Percentiles rank a stretch among this genome's conserved stretches.
Evolutionary conservation across 371 early-diverging fungal genomes (phyloP).

Genomic region (Apophysomyces sp.): DNA sequence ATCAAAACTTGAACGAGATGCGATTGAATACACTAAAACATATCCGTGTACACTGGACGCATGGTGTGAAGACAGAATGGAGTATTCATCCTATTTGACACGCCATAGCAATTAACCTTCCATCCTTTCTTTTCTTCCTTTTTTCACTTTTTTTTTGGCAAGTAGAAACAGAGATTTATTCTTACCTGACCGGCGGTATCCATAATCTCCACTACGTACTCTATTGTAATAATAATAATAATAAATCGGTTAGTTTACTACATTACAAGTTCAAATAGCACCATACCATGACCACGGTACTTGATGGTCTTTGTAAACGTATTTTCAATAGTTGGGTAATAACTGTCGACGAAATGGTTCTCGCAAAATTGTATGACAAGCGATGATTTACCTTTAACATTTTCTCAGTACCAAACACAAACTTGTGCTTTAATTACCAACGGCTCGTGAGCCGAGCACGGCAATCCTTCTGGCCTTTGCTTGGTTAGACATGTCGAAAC

Average conservation of each 20-base stretch:
- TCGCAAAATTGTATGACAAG: slow-evolving; percentile 93
- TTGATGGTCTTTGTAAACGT: slow-evolving; percentile 86
- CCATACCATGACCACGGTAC: slow-evolving; percentile 67
- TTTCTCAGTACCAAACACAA: background rate
- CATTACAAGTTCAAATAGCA: background rate
- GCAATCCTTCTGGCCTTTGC: slow-evolving; percentile 66
- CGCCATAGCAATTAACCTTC: background rate
- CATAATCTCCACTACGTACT: slow-evolving; percentile 88
- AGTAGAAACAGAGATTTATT: background rate
- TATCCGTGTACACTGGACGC: slow-evolving; percentile 93
- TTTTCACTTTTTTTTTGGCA: background rate
- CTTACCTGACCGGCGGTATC: slow-evolving; percentile 97
- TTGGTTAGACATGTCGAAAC: slow-evolving; percentile 18
- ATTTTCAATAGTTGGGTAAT: slow-evolving; percentile 95
- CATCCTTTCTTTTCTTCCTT: background rate
- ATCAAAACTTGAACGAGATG: slow-evolving; percentile 84
- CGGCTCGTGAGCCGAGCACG: slow-evolving; percentile 82
- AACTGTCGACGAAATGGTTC: slow-evolving; percentile 88
- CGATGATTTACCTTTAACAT: slow-evolving; percentile 77
- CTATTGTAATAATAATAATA: slow-evolving; percentile 29
- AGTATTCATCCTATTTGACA: slow-evolving; percentile 82
- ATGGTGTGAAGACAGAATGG: slow-evolving; percentile 87
- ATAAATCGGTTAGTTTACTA: background rate
- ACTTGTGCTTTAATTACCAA: slow-evolving; percentile 56
- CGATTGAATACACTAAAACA: slow-evolving; percentile 92